Evolutionary conservation across 257 asterid species (phyloP).

Genomic region (Nemophila menziesii): DNA sequence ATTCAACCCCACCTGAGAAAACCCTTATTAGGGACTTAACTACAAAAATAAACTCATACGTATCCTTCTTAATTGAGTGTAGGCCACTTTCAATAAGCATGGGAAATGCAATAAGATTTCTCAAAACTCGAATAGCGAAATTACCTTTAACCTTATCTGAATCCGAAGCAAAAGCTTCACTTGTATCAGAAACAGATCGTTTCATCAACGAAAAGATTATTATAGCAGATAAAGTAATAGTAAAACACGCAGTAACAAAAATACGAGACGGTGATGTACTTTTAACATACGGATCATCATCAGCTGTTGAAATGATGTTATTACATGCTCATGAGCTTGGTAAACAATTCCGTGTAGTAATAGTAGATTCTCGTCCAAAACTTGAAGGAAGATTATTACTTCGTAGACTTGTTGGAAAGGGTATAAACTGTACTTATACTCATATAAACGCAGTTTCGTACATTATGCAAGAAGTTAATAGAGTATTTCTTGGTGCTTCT

Average conservation of each 20-base stretch:
- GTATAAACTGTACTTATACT: conserved; percentile 67
- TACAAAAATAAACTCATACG: conserved; percentile 49
- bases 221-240: conserved; percentile 73
- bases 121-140: conserved; percentile 55
- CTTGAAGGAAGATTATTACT: conserved; percentile 77
- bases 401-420: conserved; percentile 73
- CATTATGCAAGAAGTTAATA: conserved; percentile 69
- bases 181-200: conserved; percentile 45
- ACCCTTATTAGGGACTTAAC: conserved; percentile 74
- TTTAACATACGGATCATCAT: conserved; percentile 71
- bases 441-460: conserved; percentile 81
- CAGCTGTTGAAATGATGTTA: conserved; percentile 72
- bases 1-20: conserved; percentile 67
- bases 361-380: conserved; percentile 86
- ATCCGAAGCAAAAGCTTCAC: conserved; percentile 63
- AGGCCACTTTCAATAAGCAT: conserved; percentile 87
- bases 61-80: conserved; percentile 66
- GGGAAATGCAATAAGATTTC: conserved; percentile 83
- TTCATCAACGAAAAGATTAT: conserved; percentile 67
- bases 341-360: conserved; percentile 58
- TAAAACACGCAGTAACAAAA: conserved; percentile 74
- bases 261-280: conserved; percentile 81
- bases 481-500: conserved; percentile 80
- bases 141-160: conserved; percentile 55
- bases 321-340: conserved; percentile 82